Base-by-base conservation (phyloP, 2,329 filamentous ascomycete species). In the Fusarium sp. region DNA sequence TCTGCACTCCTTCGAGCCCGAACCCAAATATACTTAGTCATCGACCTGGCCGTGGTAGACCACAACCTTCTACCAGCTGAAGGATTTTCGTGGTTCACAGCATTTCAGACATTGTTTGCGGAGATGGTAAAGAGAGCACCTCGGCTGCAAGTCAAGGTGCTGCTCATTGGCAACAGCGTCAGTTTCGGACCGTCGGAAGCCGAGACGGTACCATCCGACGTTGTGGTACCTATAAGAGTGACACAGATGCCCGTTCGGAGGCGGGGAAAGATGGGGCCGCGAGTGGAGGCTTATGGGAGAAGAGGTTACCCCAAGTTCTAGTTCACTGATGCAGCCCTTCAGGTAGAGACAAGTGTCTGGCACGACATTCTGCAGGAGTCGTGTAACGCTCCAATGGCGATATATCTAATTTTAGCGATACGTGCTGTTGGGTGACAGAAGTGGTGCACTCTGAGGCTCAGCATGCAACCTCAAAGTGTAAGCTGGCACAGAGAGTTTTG, bases 1-100 rank as follows among this genome's bases (percentile, higher is more conserved):
- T 55, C 42, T 8, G 28, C 28, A 7, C 9, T 55, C 0, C 53
- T 46, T 8, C 41, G 41, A 4, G 21, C 30, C 1, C 42, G 14
- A n/a, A 47, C 12, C 2, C 28, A 37, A 1, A 16, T 55, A 4
- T 55, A 55, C 7, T 21, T 55, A 2, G 28, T 55, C 12, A 48
- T 55, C 7, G 53, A 55, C 1, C 2, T 55, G 4, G 28, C 42
- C 1, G 16, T 34, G 0, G 28, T 55, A 32, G 53, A 55, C 30
- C 41, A 28, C 18, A 55, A 21, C 2, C n/a, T 55, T 4, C 8
- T 27, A 5, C 53, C 53, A 28, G 1, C 41, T 27, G 30, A 55
- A 47, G 53, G 42, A 2, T 40, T 55, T 9, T 55, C 53, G 18
- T 55, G 53, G 53, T 48, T 48, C 23, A 21, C 30, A 2, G 53